Conservation (phyloP, 306 rosid species). For the Clitoria ternatea region DNA sequence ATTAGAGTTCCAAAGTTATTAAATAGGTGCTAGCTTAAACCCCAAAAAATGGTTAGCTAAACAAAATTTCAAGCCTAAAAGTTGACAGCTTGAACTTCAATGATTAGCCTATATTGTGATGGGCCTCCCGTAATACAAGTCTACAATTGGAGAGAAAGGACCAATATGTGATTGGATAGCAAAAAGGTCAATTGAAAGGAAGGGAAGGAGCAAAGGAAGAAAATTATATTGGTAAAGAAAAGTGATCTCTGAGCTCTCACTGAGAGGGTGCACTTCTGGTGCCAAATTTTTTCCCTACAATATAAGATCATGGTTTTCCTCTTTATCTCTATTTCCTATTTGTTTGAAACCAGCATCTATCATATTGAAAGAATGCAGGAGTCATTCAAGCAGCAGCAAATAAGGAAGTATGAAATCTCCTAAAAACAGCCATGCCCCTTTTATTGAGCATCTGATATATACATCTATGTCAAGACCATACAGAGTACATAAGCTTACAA, state of each 20-base stretch:
- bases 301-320: background rate
- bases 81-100: background rate
- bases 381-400: background rate
- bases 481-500: background rate
- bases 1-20: background rate
- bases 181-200: background rate
- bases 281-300: background rate
- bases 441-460: background rate
- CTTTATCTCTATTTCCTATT: background rate
- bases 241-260: background rate
- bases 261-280: background rate
- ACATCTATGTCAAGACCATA: background rate
- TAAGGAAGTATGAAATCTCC: background rate
- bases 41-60: background rate
- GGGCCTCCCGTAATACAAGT: background rate
- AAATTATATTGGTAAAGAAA: background rate
- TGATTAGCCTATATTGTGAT: background rate
- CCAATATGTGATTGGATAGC: background rate
- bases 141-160: background rate
- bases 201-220: background rate
- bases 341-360: background rate
- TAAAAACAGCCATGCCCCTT: background rate
- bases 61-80: background rate
- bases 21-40: background rate
- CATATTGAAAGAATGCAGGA: conserved; percentile 1